Conservation (phyloP, 2,329 filamentous ascomycete genomes). For the Dactylella cylindrospora region DNA sequence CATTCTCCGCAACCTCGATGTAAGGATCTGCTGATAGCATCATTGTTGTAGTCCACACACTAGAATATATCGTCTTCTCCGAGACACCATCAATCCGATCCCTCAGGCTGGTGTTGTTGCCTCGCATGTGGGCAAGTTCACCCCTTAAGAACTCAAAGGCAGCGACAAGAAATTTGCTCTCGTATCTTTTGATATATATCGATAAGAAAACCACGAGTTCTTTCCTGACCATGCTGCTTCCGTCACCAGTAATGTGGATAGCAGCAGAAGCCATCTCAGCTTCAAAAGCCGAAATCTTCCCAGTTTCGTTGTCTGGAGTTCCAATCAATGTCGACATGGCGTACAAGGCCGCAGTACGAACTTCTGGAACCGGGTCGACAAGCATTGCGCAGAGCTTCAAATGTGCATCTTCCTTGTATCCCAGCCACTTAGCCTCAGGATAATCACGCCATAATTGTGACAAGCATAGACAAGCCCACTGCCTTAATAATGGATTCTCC, state of each 20-base stretch:
- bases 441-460: conserved; percentile 92
- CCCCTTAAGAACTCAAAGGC: conserved; percentile 67
- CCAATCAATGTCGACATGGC: conserved; percentile 92
- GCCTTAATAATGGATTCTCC: conserved; percentile 82
- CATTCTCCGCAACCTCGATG: conserved; percentile 85
- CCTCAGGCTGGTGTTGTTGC: conserved; percentile 48
- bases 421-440: conserved; percentile 90
- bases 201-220: conserved; percentile 93
- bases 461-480: conserved; percentile 94
- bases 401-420: conserved; percentile 84
- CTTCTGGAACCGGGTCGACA: conserved; percentile 85
- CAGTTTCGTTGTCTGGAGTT: conserved; percentile 88
- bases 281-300: conserved; percentile 67
- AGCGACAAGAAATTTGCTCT: conserved; percentile 86
- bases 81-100: conserved; percentile 62
- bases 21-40: conserved; percentile 92
- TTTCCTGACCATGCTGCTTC: conserved; percentile 88
- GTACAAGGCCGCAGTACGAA: conserved; percentile 88
- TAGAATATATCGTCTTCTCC: conserved; percentile 85
- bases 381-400: conserved; percentile 76
- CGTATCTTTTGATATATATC: conserved; percentile 83
- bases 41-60: conserved; percentile 89
- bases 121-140: conserved; percentile 46
- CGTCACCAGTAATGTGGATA: conserved; percentile 88
- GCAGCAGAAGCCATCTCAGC: conserved; percentile 87